A percentile compares a stretch with the other conserved stretches of the same genome.
Evolutionary conservation across 768 basidiomycete genomes (phyloP).

Genomic region (Hericium rajendrae): DNA sequence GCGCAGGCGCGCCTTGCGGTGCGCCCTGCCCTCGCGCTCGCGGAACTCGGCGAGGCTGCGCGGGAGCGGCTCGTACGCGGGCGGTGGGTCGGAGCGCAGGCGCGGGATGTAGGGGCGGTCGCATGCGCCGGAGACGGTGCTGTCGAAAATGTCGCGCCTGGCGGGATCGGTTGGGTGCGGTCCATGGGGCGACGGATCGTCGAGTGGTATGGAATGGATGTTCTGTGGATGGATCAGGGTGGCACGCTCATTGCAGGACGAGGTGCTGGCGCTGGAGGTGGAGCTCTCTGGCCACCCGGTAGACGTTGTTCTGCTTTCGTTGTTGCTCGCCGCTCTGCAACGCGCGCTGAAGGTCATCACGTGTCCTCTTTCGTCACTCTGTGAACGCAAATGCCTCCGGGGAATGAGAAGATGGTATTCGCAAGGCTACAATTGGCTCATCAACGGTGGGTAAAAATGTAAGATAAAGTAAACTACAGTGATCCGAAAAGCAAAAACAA

Average conservation of each 20-base stretch:
- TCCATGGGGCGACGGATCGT: neutral
- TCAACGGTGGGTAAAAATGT: no score
- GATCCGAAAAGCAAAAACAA: no score
- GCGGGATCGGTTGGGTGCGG: conserved; percentile 10
- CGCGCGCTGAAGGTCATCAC: no score
- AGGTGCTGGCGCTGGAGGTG: conserved; percentile 4
- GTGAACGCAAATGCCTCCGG: no score
- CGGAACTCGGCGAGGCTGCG: conserved; percentile 55
- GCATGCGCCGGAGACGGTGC: conserved; percentile 40
- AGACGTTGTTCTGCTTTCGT: no score
- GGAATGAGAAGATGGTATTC: no score
- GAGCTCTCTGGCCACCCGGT: neutral
- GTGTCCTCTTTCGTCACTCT: no score
- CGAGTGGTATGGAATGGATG: neutral
- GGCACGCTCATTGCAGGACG: neutral
- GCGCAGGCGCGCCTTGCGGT: conserved; percentile 49
- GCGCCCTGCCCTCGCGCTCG: conserved; percentile 50
- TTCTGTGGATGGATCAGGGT: neutral
- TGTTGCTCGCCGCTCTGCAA: no score
- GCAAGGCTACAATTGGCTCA: no score
- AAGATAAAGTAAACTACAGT: no score
- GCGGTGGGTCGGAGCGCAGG: conserved; percentile 43
- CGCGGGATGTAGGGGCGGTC: conserved; percentile 49
- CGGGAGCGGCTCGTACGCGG: conserved; percentile 30
- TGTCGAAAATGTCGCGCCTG: conserved; percentile 45